phyloP scores from a whole-genome alignment of 2,329 filamentous ascomycete genomes.

The Pseudogymnoascus verrucosus region DNA sequence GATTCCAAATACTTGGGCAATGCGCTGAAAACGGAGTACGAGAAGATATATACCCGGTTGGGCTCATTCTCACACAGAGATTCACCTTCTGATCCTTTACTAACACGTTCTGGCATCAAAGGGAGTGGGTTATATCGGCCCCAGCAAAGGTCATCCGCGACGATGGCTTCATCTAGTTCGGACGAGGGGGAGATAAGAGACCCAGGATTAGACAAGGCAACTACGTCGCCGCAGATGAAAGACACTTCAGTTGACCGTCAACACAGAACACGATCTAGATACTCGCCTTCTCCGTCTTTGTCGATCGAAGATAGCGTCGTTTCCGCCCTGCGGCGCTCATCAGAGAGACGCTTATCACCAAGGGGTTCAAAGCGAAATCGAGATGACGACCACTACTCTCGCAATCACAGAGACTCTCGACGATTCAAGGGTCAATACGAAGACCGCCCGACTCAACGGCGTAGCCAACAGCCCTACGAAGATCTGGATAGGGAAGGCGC shows the following conservation, averaged over 20 bases:
- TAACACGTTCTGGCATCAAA: constrained; percentile 29
- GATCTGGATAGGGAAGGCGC: constrained; percentile 42
- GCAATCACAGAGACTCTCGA: constrained; percentile 45
- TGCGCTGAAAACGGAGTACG: constrained; percentile 25
- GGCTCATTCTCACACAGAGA: constrained; percentile 31
- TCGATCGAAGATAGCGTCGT: constrained; percentile 35
- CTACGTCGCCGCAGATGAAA: constrained; percentile 71
- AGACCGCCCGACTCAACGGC: constrained; percentile 39
- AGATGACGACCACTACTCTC: constrained; percentile 50
- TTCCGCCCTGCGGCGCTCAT: constrained; percentile 35
- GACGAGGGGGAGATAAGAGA: constrained; percentile 85
- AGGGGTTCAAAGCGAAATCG: constrained; percentile 59
- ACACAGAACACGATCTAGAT: constrained; percentile 60
- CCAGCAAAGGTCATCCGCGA: constrained; percentile 18
- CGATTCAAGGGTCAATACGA: constrained; percentile 57
- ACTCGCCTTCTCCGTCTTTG: constrained; percentile 27
- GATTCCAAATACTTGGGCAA: constrained; percentile 14
- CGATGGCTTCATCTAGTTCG: constrained; percentile 55
- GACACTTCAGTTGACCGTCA: constrained; percentile 84
- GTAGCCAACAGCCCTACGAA: constrained; percentile 45
- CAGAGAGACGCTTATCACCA: constrained; percentile 50
- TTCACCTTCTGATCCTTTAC: constrained; percentile 28
- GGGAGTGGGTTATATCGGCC: constrained; percentile 27
- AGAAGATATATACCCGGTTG: constrained; percentile 31
- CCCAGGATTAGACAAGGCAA: constrained; percentile 75